Base-by-base conservation (phyloP, 352 stramenopile species). In the Globisporangium middletonii region DNA sequence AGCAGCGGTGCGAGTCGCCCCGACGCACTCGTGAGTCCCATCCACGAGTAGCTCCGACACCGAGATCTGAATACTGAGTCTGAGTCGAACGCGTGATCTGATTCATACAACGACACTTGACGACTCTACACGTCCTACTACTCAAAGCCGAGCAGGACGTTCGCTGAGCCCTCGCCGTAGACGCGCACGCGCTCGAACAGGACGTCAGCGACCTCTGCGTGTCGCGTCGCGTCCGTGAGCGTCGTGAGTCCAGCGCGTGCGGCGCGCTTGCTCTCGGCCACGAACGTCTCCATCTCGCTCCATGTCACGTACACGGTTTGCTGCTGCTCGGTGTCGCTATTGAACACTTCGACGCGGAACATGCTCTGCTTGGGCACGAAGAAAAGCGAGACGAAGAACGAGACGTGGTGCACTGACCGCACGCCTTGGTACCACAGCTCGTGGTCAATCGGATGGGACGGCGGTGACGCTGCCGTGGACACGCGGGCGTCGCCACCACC, bases 291-390 rank as follows among this genome's bases (percentile, higher is more conserved):
- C 66, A 92, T 75, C 53, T 89, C 79, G 28, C 65, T 67, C 48
- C 69, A 71, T 4, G 77, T 74, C 19, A 92, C 78, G 44, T 92
- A 85, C 37, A 90, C 79, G 0, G 83, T 89, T 47, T 92, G 82
- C 60, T 83, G 75, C 50, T 84, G 70, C 46, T 92, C 83, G 16
- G 75, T 88, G 55, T 92, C 79, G 60, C 73, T 90, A 58, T 90
- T 90, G 55, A 92, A 89, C 6, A 88, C 62, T 47, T 92, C 80
- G 30, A 92, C 76, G 18, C 79, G 75, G 59, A 89, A 86, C 47
- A 86, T 67, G 44, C 65, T 63, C 50, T 90, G 78, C 68, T 72
- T 85, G 51, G 71, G 69, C 18, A 86, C 79, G 57, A 74, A 75
- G 50, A 85, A 86, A 35, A 89, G 53, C 18, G 83, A 83, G n/a